Conservation (phyloP, 148 eudicot species). For the Nepenthes gracilis region DNA sequence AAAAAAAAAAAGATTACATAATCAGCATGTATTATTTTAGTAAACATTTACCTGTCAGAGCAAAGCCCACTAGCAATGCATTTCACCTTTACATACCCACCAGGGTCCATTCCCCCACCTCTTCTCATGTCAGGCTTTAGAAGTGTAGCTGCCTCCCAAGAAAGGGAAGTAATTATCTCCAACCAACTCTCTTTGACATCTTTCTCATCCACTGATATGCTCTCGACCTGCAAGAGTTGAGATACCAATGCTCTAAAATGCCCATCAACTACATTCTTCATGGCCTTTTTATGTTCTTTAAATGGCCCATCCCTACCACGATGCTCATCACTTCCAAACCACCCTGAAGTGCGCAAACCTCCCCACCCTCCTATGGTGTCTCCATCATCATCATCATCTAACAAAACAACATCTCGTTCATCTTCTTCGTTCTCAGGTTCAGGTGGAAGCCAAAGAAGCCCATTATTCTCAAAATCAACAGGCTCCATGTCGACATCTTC, state of each 20-base stretch:
- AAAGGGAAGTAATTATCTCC: conserved; percentile 79
- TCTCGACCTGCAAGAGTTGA: conserved; percentile 92
- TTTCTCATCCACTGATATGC: conserved; percentile 58
- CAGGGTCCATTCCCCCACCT: conserved; percentile 99
- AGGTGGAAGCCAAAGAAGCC: conserved; percentile 96
- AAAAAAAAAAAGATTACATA: too few relatives aligned
- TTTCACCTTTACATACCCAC: conserved; percentile 94
- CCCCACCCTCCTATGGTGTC: conserved; percentile 76
- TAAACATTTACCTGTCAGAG: conserved; percentile 55
- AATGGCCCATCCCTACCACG: conserved; percentile 46
- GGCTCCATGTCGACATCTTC: conserved; percentile 60
- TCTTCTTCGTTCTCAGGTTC: conserved; percentile 97
- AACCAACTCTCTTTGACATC: conserved; percentile 73
- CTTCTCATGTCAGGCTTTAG: conserved; percentile 89
- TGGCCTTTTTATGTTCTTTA: conserved; percentile 71
- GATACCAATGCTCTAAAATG: conserved; percentile 92
- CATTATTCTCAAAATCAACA: conserved; percentile 89
- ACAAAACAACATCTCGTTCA: conserved; percentile 44
- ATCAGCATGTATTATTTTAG: neutral
- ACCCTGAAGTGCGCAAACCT: conserved; percentile 41
- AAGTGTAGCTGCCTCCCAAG: conserved; percentile 95
- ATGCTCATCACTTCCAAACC: conserved; percentile 64
- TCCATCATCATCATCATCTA: conserved; percentile 51
- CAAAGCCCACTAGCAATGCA: conserved; percentile 79
- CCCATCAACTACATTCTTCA: conserved; percentile 84